Conservation (phyloP, 202 grass and related monocot genomes). For the Digitaria exilis region DNA sequence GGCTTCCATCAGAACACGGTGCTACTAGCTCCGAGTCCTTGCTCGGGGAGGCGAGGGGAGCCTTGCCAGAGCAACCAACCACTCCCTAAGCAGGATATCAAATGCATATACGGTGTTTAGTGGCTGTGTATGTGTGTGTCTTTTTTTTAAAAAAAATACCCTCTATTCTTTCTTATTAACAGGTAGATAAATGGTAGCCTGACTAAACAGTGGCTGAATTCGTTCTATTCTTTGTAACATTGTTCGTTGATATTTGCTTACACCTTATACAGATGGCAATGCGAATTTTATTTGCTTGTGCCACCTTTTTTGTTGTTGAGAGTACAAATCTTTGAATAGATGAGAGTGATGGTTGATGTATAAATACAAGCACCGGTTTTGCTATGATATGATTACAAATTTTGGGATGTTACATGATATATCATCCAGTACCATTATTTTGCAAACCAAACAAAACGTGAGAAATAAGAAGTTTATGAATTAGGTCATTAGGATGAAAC, state of each 20-base stretch:
- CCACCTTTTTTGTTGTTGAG: too few relatives aligned
- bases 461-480: too few relatives aligned
- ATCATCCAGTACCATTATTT: too few relatives aligned
- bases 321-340: too few relatives aligned
- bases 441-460: too few relatives aligned
- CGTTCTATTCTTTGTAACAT: neutral
- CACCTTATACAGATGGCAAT: neutral
- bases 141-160: neutral
- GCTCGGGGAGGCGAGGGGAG: neutral
- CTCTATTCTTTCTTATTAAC: neutral
- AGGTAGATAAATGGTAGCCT: neutral
- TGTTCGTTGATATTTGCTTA: neutral
- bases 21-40: neutral
- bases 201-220: neutral
- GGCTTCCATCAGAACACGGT: neutral
- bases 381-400: too few relatives aligned
- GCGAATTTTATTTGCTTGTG: too few relatives aligned
- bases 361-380: too few relatives aligned
- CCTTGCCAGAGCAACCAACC: neutral
- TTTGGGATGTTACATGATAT: neutral
- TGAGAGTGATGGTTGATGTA: too few relatives aligned
- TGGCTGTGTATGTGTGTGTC: neutral
- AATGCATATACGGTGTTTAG: neutral
- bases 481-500: too few relatives aligned
- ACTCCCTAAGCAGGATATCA: neutral